A percentile compares a stretch with the other conserved stretches of the same genome.
These are phyloP conservation scores for Tephrocybe rancida DNA, from an alignment of 768 basidiomycete species.

Conservation along the genomic window DNA sequence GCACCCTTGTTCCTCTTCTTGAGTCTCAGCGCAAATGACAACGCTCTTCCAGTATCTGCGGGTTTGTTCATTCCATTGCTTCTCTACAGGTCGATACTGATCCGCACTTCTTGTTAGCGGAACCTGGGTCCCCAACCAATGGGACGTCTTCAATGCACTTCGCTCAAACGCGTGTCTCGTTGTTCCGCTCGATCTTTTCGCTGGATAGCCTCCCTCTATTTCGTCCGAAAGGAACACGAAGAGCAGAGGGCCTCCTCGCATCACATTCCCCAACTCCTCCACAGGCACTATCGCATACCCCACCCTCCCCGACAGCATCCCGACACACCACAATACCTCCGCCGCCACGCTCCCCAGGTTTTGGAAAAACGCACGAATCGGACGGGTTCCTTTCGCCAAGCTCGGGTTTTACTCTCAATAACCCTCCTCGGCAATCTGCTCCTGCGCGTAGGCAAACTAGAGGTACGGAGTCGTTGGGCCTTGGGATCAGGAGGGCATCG, in stretches of 20 bases:
- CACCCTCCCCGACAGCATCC: slow-evolving; percentile 28
- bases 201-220: slow-evolving; percentile 42
- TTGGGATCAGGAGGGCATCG: slow-evolving; percentile 27
- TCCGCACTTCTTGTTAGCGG: slow-evolving; percentile 24
- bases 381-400: slow-evolving; percentile 30
- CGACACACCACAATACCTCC: slow-evolving; percentile 20
- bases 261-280: slow-evolving; percentile 52
- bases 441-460: slow-evolving; percentile 27
- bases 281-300: slow-evolving; percentile 33
- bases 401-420: slow-evolving; percentile 39
- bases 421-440: slow-evolving; percentile 40
- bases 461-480: slow-evolving; percentile 21
- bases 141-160: slow-evolving; percentile 25
- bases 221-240: slow-evolving; percentile 45
- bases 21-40: slow-evolving; percentile 95
- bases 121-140: slow-evolving; percentile 43
- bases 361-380: slow-evolving; percentile 30
- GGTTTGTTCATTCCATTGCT: slow-evolving; percentile 31
- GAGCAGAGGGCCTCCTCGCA: slow-evolving; percentile 70
- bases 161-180: slow-evolving; percentile 46
- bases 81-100: slow-evolving; percentile 1
- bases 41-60: slow-evolving; percentile 81
- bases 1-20: slow-evolving; percentile 94
- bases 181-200: slow-evolving; percentile 68
- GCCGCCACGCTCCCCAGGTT: slow-evolving; percentile 41